A percentile compares a stretch with the other conserved stretches of the same genome.
Evolutionary conservation across 108 stramenopile species (phyloP).

Genomic region (Cyclostephanos tholiformis): DNA sequence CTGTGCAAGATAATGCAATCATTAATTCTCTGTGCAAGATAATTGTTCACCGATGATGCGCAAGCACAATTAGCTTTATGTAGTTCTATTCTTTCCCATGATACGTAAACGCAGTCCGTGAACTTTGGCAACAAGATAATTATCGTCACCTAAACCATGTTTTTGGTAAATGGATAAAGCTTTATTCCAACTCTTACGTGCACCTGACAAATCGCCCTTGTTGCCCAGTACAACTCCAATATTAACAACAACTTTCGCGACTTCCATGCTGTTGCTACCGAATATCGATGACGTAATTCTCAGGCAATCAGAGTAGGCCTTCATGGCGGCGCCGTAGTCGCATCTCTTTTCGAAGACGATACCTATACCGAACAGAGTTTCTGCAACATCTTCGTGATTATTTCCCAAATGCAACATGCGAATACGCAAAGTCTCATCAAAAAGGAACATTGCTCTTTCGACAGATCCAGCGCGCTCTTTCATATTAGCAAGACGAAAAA

Average conservation of each 20-base stretch:
- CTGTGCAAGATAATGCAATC: no score
- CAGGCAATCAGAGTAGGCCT: slow-evolving; percentile 50
- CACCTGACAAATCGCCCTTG: slow-evolving; percentile 49
- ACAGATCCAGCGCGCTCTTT: slow-evolving; percentile 44
- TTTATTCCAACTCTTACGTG: slow-evolving; percentile 50
- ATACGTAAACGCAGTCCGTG: neutral
- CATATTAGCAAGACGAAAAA: slow-evolving; percentile 47
- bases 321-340: slow-evolving; percentile 50
- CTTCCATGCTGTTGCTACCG: slow-evolving; percentile 52
- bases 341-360: slow-evolving; percentile 46
- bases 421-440: slow-evolving; percentile 55
- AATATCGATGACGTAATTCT: slow-evolving; percentile 43
- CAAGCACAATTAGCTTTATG: neutral
- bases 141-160: slow-evolving; percentile 39
- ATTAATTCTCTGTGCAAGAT: no score
- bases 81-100: slow-evolving; percentile 1
- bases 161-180: slow-evolving; percentile 48
- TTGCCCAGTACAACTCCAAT: slow-evolving; percentile 52
- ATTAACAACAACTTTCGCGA: slow-evolving; percentile 50
- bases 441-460: slow-evolving; percentile 53
- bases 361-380: slow-evolving; percentile 54
- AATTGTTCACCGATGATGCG: no score
- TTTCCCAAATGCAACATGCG: slow-evolving; percentile 47
- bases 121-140: slow-evolving; percentile 41
- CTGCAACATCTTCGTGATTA: slow-evolving; percentile 53